These are phyloP conservation scores for Nicotiana tomentosiformis DNA, from an alignment of 257 asterid genomes.

Conservation along the genomic window DNA sequence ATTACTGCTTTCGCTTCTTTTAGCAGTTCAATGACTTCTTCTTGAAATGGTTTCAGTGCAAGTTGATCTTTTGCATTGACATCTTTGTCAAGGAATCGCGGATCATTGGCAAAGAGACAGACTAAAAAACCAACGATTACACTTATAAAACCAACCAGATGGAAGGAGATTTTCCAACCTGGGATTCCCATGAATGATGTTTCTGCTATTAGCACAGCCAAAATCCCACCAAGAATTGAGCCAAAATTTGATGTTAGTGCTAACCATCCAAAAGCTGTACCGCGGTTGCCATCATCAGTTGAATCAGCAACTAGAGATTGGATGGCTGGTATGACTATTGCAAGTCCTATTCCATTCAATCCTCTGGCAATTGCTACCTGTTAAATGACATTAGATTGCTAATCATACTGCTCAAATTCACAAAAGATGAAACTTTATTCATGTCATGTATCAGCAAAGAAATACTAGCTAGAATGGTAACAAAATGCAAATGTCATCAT, in stretches of 20 bases:
- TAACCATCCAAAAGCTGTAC: slow-evolving; percentile 92
- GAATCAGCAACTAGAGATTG: slow-evolving; percentile 85
- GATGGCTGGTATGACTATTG: slow-evolving; percentile 78
- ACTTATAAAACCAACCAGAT: slow-evolving; percentile 66
- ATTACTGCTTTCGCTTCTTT: slow-evolving; percentile 65
- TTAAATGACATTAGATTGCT: neutral
- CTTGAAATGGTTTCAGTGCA: slow-evolving; percentile 9
- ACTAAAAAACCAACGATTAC: slow-evolving; percentile 59
- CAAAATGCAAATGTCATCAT: neutral
- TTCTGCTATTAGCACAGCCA: slow-evolving; percentile 60
- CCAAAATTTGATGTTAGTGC: slow-evolving; percentile 69
- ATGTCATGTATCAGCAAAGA: neutral
- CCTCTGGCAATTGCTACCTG: slow-evolving; percentile 88
- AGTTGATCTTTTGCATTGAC: slow-evolving; percentile 28
- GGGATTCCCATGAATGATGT: slow-evolving; percentile 66
- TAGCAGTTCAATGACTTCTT: slow-evolving; percentile 11
- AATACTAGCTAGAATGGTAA: neutral
- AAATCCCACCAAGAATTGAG: slow-evolving; percentile 68
- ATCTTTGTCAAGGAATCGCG: slow-evolving; percentile 33
- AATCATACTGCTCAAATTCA: neutral
- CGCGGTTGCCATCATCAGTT: slow-evolving; percentile 74
- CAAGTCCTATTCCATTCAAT: slow-evolving; percentile 79
- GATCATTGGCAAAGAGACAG: slow-evolving; percentile 61
- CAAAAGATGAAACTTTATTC: neutral
- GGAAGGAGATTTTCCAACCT: slow-evolving; percentile 89